Evolutionary conservation across 1,284 basidiomycete genomes (phyloP), one percentile per base, ranked within the genome.

Genomic region (Fistulinella staudtii): DNA sequence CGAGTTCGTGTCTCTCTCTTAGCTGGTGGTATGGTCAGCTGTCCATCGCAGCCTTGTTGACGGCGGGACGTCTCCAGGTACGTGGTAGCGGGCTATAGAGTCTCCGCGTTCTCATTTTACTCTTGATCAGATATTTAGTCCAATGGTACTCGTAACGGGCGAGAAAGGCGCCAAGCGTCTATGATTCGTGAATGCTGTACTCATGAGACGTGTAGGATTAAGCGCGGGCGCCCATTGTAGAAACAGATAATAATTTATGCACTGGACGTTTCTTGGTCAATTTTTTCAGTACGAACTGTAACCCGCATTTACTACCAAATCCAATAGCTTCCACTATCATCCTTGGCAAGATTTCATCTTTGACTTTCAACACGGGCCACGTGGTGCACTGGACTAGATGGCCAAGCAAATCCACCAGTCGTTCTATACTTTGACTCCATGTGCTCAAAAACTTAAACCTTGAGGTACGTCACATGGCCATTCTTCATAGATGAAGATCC

Each of bases 11-110:
- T 7, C 21, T 51, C 11, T 36, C 43, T n/a, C 48, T 33, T 8
- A 50, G 41, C 10, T 51, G 49, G 48, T 50, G 48, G 48, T 40
- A 50, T 13, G 43, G 38, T 13, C 49, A 50, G 11, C 20, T 50
- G 9, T 51, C 48, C 30, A 40, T 50, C 14, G 35, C 8, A n/a
- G 43, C 49, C 7, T 27, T 51, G 50, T 22, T 51, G 21, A 18
- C 33, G n/a, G 49, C 44, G 9, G 50, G 28, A 13, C 49, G 44
- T 38, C 37, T 49, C 28, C 30, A 15, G 31, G 47, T 31, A 33
- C 13, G 39, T 46, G 4, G 6, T 14, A 10, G 5, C 22, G 3
- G 8, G 7, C 20, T 8, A 18, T 30, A 8, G n/a, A 9, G 20
- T 13, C 30, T 10, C 8, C 8, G 22, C 8, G 18, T 29, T 27